A percentile compares a stretch with the other conserved stretches of the same genome.
Evolutionary conservation across 129 eudicot genomes (phyloP).

Genomic region (Tanacetum coccineum): DNA sequence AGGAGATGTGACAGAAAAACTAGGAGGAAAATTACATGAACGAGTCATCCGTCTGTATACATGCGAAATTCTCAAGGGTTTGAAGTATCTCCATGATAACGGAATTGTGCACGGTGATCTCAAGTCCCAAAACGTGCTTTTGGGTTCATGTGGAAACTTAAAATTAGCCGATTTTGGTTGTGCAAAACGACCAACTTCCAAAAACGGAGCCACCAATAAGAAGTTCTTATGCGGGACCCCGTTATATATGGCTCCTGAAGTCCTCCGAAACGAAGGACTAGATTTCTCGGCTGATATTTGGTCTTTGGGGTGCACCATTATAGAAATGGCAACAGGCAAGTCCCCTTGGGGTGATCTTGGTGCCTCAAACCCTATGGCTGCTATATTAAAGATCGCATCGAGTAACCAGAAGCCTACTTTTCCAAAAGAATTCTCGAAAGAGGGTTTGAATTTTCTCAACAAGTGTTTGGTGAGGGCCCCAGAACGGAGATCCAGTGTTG

Average conservation of each 20-base stretch:
- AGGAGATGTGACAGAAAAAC: constrained; percentile 43
- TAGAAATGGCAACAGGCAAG: constrained; percentile 71
- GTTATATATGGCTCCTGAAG: constrained; percentile 87
- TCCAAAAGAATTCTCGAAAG: constrained; percentile 40
- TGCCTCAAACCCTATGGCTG: constrained; percentile 41
- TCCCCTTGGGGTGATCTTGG: constrained; percentile 50
- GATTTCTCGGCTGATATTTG: constrained; percentile 67
- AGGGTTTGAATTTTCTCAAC: constrained; percentile 58
- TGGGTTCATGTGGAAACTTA: constrained; percentile 42
- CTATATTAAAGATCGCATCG: constrained; percentile 46
- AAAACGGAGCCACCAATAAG: neutral
- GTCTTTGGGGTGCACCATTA: constrained; percentile 77
- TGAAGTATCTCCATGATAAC: constrained; percentile 47
- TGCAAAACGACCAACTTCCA: constrained; percentile 30
- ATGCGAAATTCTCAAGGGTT: constrained; percentile 46
- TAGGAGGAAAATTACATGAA: constrained; percentile 58
- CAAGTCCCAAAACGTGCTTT: constrained; percentile 62
- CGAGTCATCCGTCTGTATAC: constrained; percentile 55
- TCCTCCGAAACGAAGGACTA: constrained; percentile 44
- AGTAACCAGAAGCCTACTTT: constrained; percentile 43
- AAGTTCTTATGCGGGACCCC: constrained; percentile 59
- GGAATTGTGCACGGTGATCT: constrained; percentile 65
- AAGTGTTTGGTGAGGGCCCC: constrained; percentile 58
- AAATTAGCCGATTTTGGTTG: constrained; percentile 75
- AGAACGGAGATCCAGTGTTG: constrained; percentile 40